Conservation (phyloP, 2,329 filamentous ascomycete genomes). For the Fonsecaea erecta region DNA sequence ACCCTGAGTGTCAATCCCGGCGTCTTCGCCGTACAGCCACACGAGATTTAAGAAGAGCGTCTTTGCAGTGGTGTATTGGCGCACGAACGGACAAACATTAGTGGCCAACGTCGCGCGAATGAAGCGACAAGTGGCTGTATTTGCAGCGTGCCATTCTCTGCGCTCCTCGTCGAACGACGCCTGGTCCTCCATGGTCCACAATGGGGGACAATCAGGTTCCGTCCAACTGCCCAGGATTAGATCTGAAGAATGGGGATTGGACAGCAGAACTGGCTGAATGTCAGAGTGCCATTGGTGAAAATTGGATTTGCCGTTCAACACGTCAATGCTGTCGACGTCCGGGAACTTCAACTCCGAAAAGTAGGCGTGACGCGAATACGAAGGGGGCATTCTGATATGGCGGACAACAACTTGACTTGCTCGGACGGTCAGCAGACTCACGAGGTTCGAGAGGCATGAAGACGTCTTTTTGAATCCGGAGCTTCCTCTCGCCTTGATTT, state of each 20-base stretch:
- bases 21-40: slow-evolving; percentile 32
- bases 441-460: not conserved
- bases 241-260: slow-evolving; percentile 16
- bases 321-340: slow-evolving; percentile 9
- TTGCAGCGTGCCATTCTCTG: slow-evolving; percentile 25
- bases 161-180: slow-evolving; percentile 17
- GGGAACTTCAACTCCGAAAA: slow-evolving; percentile 19
- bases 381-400: not conserved
- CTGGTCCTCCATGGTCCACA: not conserved
- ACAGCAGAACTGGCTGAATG: slow-evolving; percentile 29
- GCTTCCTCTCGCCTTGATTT: not conserved
- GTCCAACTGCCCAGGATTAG: slow-evolving; percentile 29
- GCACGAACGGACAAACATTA: slow-evolving; percentile 28
- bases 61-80: slow-evolving; percentile 29
- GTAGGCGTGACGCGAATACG: slow-evolving; percentile 6
- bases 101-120: slow-evolving; percentile 28
- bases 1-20: slow-evolving; percentile 28
- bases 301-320: slow-evolving; percentile 30
- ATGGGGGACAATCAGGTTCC: slow-evolving; percentile 10
- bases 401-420: not conserved
- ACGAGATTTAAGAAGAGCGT: slow-evolving; percentile 28
- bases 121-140: slow-evolving; percentile 27
- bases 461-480: not conserved
- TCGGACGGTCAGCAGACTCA: not conserved
- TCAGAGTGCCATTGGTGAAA: slow-evolving; percentile 27